Base-by-base conservation (phyloP, 1,284 basidiomycete species). In the Trichosporon coremiiforme region DNA sequence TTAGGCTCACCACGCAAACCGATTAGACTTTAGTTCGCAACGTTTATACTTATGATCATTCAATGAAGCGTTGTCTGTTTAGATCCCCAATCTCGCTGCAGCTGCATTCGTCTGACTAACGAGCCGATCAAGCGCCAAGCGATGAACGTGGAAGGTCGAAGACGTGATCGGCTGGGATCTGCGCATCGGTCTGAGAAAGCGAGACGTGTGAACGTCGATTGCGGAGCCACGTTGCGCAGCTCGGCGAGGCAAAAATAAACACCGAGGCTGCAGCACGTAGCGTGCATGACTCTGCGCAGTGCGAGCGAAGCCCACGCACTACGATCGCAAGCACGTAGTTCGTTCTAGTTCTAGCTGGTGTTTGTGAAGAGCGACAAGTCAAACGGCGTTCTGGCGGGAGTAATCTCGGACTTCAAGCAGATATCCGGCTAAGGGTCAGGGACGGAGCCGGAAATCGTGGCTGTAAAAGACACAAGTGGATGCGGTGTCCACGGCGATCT, bases 1-100 rank as follows among this genome's bases (percentile, higher is more conserved):
- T n/a, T n/a, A n/a, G 31, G 57, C 57, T 60, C 57, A 33, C 29
- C 31, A 33, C 57, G 29, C 17, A 33, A 60, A 60, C 12, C 29
- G 4, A 33, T 33, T 60, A 60, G 57, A 60, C 57, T 60, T 60
- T 60, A 60, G 57, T 60, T 60, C 31, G 31, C 57, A 60, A 60
- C 57, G 57, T 60, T 33, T 60, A 60, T 60, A 60, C 31, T 60
- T 60, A 33, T 60, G 57, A 33, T 60, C 15, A 60, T 35, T 33
- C 57, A 17, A 33, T 53, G 47, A 33, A 60, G 57, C 57, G 57
- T 60, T 60, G 57, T 60, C 31, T 60, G 57, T 60, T 31, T 60
- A 60, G 29, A n/a, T 20, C 47, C 9, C 47, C 47, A 53, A 20
- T 20, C 8, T 22, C 45, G 47, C 20, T 22, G 47, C 47, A 53